Evolutionary conservation across 73 alveolate genomes (phyloP).

Genomic region (Uronychia setigera): DNA sequence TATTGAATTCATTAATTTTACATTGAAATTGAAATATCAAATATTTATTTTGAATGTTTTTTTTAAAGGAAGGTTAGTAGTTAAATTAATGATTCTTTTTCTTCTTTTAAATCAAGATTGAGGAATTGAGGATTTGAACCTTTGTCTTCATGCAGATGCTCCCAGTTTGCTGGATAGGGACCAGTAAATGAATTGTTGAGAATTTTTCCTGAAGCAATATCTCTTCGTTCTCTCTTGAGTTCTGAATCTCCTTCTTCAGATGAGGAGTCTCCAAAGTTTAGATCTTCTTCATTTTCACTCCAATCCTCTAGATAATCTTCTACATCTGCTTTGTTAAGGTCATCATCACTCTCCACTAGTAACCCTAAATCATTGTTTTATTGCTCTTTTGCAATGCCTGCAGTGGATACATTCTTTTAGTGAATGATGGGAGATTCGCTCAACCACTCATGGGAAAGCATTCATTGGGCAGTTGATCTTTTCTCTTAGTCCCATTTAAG

Average conservation of each 20-base stretch:
- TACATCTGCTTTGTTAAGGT: conserved; percentile 32
- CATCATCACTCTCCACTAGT: conserved; percentile 22
- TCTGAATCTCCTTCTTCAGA: too few relatives aligned
- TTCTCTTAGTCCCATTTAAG: conserved; percentile 80
- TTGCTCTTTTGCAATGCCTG: conserved; percentile 8
- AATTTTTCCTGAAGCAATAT: conserved; percentile 52
- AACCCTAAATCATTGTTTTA: conserved; percentile 33
- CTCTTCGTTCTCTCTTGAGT: conserved; percentile 18
- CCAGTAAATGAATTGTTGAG: conserved; percentile 68
- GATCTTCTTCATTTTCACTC: conserved; percentile 22
- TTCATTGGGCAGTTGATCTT: conserved; percentile 74
- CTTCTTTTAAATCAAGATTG: too few relatives aligned
- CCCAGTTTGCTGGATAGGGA: conserved; percentile 60
- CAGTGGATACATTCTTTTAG: conserved; percentile 5
- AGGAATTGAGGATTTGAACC: conserved; percentile 56
- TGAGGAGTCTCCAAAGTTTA: too few relatives aligned
- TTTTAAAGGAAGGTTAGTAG: too few relatives aligned
- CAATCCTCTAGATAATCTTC: not conserved
- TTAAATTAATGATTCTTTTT: too few relatives aligned
- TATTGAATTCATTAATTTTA: too few relatives aligned
- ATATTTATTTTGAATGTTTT: too few relatives aligned
- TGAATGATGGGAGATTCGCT: not conserved
- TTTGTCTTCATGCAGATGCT: conserved; percentile 61
- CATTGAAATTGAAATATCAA: too few relatives aligned
- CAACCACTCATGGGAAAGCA: conserved; percentile 81